Base-by-base conservation (phyloP, 768 basidiomycete genomes). In the Suillus bovinus region DNA sequence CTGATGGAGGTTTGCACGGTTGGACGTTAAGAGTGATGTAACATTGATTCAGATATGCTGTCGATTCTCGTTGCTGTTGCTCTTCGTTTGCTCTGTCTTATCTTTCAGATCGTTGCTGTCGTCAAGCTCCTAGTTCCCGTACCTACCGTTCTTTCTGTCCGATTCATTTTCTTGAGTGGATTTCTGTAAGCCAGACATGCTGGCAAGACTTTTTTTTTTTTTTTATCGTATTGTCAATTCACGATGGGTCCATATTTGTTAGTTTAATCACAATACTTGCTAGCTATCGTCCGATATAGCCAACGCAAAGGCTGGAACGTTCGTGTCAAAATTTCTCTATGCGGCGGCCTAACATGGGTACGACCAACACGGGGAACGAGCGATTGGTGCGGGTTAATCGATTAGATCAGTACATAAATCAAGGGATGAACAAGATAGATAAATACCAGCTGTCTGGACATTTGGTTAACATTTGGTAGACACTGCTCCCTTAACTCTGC, bases 1-100 rank as follows among this genome's bases (percentile, higher is more conserved):
- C 82, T 39, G 88, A 90, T 34, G 85, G 86, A 47, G 84, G 84
- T n/a, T 70, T 88, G 62, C 85, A 88, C 67, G 88, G 87, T 56
- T 93, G 91, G 91, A 89, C 89, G 71, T 75, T 92, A 65, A 82
- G 90, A 73, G 89, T 93, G 61, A 84, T 93, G 82, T 93, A 82
- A 79, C 46, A 39, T 34, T 64, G 61, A 58, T 62, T 64, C 56
- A 65, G 47, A 33, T 53, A 63, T 67, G 65, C 64, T 67, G 69
- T 69, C 61, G 39, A 42, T 62, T 67, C 36, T 53, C 58, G 24
- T 63, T 62, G 52, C 61, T 36, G 49, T 63, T 52, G 56, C 57
- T 58, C 62, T 63, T 66, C 64, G 62, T 63, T 69, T 69, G 68
- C 70, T 73, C 66, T 66, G 55, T 42, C 65, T 68, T 71, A 29